Evolutionary conservation across 257 asterid species (phyloP).

Genomic region (Solanum lycopersicoides): DNA sequence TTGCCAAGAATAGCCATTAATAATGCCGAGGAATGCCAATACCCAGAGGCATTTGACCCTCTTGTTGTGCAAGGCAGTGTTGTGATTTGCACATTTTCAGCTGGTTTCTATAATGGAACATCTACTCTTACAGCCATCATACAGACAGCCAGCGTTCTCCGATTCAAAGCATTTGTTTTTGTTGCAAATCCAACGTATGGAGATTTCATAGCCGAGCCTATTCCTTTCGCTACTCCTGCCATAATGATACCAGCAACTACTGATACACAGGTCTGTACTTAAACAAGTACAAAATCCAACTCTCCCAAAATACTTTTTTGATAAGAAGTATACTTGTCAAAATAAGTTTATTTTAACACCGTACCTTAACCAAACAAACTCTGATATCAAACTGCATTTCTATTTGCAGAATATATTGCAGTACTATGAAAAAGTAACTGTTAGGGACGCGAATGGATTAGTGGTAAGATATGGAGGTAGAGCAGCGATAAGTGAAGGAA

Average conservation of each 20-base stretch:
- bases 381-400: neutral
- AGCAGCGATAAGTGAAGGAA: constrained; percentile 82
- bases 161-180: constrained; percentile 63
- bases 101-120: constrained; percentile 63
- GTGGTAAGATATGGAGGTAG: constrained; percentile 44
- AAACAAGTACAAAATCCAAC: neutral
- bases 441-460: constrained; percentile 32
- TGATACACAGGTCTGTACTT: constrained; percentile 45
- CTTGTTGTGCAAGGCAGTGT: constrained; percentile 45
- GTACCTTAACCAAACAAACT: neutral
- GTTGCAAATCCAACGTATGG: constrained; percentile 73
- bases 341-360: neutral
- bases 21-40: constrained; percentile 69
- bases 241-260: constrained; percentile 59
- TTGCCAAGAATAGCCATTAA: constrained; percentile 41
- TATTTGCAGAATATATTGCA: constrained; percentile 33
- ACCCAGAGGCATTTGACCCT: constrained; percentile 67
- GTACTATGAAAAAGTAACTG: constrained; percentile 55
- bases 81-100: constrained; percentile 77
- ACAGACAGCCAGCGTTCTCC: constrained; percentile 50
- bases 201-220: constrained; percentile 82
- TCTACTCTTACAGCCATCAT: constrained; percentile 49
- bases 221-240: constrained; percentile 76
- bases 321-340: neutral
- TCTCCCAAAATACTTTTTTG: neutral